phyloP scores from a whole-genome alignment of 306 rosid species.

The Lathyrus tuberosus region DNA sequence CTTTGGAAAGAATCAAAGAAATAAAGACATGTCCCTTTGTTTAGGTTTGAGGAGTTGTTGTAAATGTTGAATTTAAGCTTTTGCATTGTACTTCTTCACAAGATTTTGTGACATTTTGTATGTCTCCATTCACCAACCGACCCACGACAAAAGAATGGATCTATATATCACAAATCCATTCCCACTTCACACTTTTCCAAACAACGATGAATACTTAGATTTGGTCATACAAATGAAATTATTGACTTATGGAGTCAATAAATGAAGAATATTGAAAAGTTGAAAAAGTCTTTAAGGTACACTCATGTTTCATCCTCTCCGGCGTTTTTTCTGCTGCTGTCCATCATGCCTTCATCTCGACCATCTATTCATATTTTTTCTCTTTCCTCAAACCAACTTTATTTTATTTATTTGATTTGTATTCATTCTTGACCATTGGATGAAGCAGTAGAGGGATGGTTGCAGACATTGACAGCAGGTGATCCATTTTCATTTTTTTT shows the following conservation, averaged over 20 bases:
- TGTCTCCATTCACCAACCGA: neutral
- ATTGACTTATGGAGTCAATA: neutral
- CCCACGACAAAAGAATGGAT: neutral
- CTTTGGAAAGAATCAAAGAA: neutral
- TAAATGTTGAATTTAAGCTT: neutral
- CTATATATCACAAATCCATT: neutral
- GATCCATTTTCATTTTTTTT: too few relatives aligned
- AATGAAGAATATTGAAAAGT: too few relatives aligned
- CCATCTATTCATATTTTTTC: too few relatives aligned
- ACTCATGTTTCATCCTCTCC: too few relatives aligned
- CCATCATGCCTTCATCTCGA: too few relatives aligned
- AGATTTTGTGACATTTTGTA: neutral
- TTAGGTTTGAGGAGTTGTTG: neutral
- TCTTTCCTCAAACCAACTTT: too few relatives aligned
- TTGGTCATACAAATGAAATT: neutral
- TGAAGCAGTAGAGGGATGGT: too few relatives aligned
- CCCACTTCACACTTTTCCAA: neutral
- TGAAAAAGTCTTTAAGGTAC: too few relatives aligned
- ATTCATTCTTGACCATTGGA: too few relatives aligned
- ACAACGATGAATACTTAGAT: neutral
- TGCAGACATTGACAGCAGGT: too few relatives aligned
- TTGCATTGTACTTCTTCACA: neutral
- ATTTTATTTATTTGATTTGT: too few relatives aligned
- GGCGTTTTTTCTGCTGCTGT: too few relatives aligned
- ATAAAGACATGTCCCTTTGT: neutral